Evolutionary conservation across 2,329 filamentous ascomycete genomes (phyloP), one percentile per base, ranked within the genome.

Genomic region (Tolypocladium guangdongense): DNA sequence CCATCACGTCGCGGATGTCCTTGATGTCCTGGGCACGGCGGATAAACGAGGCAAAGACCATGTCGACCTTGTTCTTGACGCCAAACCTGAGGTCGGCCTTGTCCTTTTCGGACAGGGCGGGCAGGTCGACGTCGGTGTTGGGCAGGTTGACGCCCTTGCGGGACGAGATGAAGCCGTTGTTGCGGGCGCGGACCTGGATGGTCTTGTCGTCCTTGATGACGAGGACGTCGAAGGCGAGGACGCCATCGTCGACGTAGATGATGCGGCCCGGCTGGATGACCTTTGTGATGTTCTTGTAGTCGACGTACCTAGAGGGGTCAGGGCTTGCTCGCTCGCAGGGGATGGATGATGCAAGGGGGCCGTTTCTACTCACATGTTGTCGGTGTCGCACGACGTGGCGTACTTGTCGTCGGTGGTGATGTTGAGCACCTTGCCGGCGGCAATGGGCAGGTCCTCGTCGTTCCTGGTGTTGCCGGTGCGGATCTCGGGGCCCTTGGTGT

Each of bases 211-310:
- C 88, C 60, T 88, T 80, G 63, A 99, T 80, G 69, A 89, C 82
- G 62, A 96, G 72, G 58, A 99, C 93, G 69, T 96, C 87, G 65
- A 99, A 97, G 30, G 92, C 95, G 64, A 97, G 86, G 62, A 99
- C 92, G 74, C 93, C 93, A 67, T 99, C 93, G 67, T 99, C 93
- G 64, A 99, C 93, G 75, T 95, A 99, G 79, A 99, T 95, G 73
- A 87, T 86, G 66, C 93, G 91, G 67, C 92, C 93, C 56, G 82
- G 78, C 70, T 88, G 74, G 68, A 99, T 97, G 64, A 99, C 93
- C 78, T 95, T 96, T 75, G 92, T 96, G 75, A 99, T 97, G 81
- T 99, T 99, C 85, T 95, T 95, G 82, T 99, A 97, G 79, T 97
- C 92, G 67, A 97, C 87, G 68, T 90, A 96, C 85, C 88, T 92